Evolutionary conservation across 768 basidiomycete species (phyloP).

Genomic region (Hypsizygus marmoreus): DNA sequence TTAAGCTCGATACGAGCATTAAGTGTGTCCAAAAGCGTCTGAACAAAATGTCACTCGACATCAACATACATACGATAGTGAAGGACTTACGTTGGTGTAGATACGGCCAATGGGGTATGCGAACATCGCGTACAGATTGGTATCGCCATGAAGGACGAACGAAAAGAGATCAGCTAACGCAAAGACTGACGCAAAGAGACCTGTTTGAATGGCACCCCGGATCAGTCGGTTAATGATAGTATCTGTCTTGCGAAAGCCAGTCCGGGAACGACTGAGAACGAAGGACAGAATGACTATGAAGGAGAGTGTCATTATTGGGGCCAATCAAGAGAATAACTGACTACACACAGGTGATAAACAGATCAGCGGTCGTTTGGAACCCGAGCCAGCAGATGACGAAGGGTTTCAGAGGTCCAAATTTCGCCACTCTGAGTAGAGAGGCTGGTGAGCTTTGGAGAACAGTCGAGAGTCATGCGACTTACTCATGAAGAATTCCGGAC

Average conservation of each 20-base stretch:
- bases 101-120: conserved; percentile 33
- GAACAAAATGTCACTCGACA: neutral
- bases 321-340: neutral
- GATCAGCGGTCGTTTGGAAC: conserved; percentile 46
- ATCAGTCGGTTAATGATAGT: conserved; percentile 55
- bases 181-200: conserved; percentile 52
- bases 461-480: conserved; percentile 13
- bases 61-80: neutral
- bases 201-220: conserved; percentile 56
- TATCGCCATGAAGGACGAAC: conserved; percentile 36
- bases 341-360: conserved; percentile 45
- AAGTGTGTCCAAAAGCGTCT: conserved; percentile 49
- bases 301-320: neutral
- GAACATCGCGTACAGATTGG: conserved; percentile 28
- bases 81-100: conserved; percentile 40
- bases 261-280: conserved; percentile 43
- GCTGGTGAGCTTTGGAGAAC: neutral
- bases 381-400: conserved; percentile 49
- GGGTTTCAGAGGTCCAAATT: conserved; percentile 41
- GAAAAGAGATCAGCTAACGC: conserved; percentile 50
- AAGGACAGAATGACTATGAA: conserved; percentile 27
- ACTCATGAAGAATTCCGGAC: conserved; percentile 45
- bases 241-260: conserved; percentile 54
- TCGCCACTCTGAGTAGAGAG: conserved; percentile 33
- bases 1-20: conserved; percentile 39